Evolutionary conservation across 768 basidiomycete species (phyloP).

Genomic region (Pleurotus tuber-regium): DNA sequence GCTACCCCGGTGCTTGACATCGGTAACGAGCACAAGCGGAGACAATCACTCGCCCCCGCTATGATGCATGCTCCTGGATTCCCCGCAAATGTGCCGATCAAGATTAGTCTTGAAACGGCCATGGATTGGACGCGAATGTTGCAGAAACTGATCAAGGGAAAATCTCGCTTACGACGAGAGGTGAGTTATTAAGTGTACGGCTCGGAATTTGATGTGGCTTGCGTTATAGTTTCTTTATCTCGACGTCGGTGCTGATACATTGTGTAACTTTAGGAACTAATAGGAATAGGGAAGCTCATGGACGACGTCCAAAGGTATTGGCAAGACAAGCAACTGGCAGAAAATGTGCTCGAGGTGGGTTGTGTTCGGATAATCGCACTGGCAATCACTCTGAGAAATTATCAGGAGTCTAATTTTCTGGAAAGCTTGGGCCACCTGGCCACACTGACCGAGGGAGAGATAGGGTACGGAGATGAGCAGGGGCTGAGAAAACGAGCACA

Average conservation of each 20-base stretch:
- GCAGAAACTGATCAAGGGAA: conserved; percentile 17
- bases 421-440: conserved; percentile 2
- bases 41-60: too few relatives aligned
- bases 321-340: conserved; percentile 3
- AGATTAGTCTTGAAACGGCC: not conserved
- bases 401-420: not conserved
- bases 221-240: not conserved
- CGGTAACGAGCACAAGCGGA: too few relatives aligned
- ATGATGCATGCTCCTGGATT: too few relatives aligned
- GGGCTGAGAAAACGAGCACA: not conserved
- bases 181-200: conserved; percentile 7
- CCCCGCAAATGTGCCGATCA: not conserved
- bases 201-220: not conserved
- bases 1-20: too few relatives aligned
- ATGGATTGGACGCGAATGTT: conserved; percentile 8
- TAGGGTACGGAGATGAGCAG: conserved; percentile 9
- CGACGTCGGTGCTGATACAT: too few relatives aligned
- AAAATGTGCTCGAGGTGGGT: conserved; percentile 10
- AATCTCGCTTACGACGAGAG: conserved; percentile 10
- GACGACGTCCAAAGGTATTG: conserved; percentile 7
- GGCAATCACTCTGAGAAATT: not conserved
- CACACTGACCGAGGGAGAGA: conserved; percentile 3
- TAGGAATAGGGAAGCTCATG: conserved; percentile 1
- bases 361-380: too few relatives aligned
- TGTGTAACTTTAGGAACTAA: conserved; percentile 10